A percentile compares a stretch with the other conserved stretches of the same genome.
Conservation (phyloP, 2,329 filamentous ascomycete species). For the Boeremia exigua region DNA sequence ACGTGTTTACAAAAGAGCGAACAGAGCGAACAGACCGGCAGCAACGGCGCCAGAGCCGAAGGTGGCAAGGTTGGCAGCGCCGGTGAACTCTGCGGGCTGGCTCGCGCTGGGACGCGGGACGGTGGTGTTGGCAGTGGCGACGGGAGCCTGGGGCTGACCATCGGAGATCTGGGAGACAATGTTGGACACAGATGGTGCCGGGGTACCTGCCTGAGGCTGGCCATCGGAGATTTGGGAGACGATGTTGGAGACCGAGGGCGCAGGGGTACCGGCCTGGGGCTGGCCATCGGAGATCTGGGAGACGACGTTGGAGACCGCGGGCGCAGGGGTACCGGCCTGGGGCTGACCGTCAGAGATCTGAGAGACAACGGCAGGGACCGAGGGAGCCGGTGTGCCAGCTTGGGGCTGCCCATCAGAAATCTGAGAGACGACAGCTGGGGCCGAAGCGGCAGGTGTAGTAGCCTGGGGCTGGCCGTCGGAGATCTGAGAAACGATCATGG, state of each 20-base stretch:
- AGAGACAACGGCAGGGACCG: constrained; percentile 19
- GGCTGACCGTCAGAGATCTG: constrained; percentile 42
- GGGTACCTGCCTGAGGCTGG: constrained; percentile 28
- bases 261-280: constrained; percentile 28
- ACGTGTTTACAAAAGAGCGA: constrained; percentile 39
- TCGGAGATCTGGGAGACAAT: constrained; percentile 37
- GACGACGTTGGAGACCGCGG: constrained; percentile 17
- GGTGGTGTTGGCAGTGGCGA: constrained; percentile 14
- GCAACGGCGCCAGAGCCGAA: constrained; percentile 34
- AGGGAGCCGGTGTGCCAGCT: constrained; percentile 19
- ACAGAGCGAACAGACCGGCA: constrained; percentile 36
- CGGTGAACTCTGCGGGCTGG: constrained; percentile 35
- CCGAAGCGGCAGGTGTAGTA: constrained; percentile 13
- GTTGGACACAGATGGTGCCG: constrained; percentile 11
- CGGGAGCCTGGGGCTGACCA: constrained; percentile 33
- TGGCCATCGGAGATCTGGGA: constrained; percentile 33
- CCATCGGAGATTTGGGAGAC: constrained; percentile 38
- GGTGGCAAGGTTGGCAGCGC: constrained; percentile 33
- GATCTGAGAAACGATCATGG: constrained; percentile 32
- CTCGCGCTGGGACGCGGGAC: constrained; percentile 19
- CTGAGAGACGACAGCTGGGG: constrained; percentile 19
- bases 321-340: constrained; percentile 18
- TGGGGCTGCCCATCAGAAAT: constrained; percentile 33
- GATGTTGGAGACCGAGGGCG: constrained; percentile 10
- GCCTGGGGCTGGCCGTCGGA: constrained; percentile 34